A percentile compares a stretch with the other conserved stretches of the same genome.
Conservation (phyloP, 495 filamentous ascomycete genomes). For the Aspergillus avenaceus region DNA sequence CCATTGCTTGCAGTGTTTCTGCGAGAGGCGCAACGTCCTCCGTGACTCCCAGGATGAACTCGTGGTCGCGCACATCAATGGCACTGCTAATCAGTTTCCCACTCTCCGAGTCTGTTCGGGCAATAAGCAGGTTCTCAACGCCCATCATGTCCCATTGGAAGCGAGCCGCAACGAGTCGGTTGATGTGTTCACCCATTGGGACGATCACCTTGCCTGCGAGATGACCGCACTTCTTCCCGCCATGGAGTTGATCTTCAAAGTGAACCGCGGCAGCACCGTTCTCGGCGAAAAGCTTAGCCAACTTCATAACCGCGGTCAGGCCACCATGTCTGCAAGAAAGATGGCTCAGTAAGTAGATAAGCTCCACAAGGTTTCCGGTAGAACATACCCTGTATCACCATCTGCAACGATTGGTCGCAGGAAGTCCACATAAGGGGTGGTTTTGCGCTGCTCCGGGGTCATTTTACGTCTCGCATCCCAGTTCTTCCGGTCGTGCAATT, state of each 20-base stretch:
- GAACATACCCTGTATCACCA: constrained; percentile 78
- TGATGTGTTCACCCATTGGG: constrained; percentile 92
- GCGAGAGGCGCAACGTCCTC: constrained; percentile 71
- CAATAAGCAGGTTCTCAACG: constrained; percentile 87
- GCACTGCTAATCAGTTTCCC: constrained; percentile 85
- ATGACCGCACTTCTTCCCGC: constrained; percentile 98
- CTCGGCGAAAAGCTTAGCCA: constrained; percentile 98
- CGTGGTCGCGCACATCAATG: constrained; percentile 90
- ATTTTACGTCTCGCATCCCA: constrained; percentile 80
- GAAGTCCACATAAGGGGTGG: constrained; percentile 83
- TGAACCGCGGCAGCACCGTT: constrained; percentile 95
- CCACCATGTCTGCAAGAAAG: constrained; percentile 60
- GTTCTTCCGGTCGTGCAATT: constrained; percentile 92
- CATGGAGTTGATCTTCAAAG: constrained; percentile 96
- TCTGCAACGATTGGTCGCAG: constrained; percentile 95
- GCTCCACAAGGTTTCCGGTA: neutral
- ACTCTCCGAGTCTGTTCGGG: constrained; percentile 91
- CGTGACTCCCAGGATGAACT: constrained; percentile 87
- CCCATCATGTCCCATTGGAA: constrained; percentile 99
- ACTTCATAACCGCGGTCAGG: constrained; percentile 86
- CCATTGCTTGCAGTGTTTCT: constrained; percentile 88
- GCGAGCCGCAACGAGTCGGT: constrained; percentile 82
- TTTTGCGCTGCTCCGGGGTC: constrained; percentile 62
- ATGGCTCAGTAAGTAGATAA: constrained; percentile 4
- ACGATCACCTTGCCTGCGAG: constrained; percentile 95